phyloP scores from a whole-genome alignment of 1,139 yeast genomes.

The Fermentozyma sake region DNA sequence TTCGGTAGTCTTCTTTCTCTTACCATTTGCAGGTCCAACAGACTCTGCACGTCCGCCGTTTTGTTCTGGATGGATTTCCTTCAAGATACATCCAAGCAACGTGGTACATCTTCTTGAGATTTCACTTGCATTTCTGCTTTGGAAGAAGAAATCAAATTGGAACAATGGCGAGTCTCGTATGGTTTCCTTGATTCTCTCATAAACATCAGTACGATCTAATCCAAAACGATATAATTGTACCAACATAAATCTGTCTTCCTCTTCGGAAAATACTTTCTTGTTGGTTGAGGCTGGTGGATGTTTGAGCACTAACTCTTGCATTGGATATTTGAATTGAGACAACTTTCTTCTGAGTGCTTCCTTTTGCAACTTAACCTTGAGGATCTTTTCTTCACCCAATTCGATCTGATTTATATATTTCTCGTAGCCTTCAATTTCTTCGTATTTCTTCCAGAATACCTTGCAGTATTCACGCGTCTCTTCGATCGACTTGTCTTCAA shows the following conservation, averaged over 20 bases:
- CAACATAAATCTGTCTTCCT: slow-evolving; percentile 68
- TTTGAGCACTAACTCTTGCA: slow-evolving; percentile 58
- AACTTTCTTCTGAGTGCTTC: slow-evolving; percentile 65
- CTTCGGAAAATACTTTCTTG: slow-evolving; percentile 62
- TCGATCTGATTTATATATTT: slow-evolving; percentile 63
- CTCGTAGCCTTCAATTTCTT: slow-evolving; percentile 70
- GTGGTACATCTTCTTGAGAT: slow-evolving; percentile 66
- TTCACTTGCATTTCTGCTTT: slow-evolving; percentile 61
- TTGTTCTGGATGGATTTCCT: slow-evolving; percentile 42
- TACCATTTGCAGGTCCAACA: slow-evolving; percentile 9
- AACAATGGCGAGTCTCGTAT: slow-evolving; percentile 59
- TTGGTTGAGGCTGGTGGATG: slow-evolving; percentile 57
- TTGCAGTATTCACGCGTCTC: slow-evolving; percentile 64
- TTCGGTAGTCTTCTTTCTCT: slow-evolving; percentile 11
- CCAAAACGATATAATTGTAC: slow-evolving; percentile 66
- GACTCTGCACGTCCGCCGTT: slow-evolving; percentile 11
- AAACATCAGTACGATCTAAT: slow-evolving; percentile 58
- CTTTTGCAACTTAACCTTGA: slow-evolving; percentile 54
- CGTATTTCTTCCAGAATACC: slow-evolving; percentile 62
- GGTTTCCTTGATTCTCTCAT: slow-evolving; percentile 58
- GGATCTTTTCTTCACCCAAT: slow-evolving; percentile 68
- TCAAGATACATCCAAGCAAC: slow-evolving; percentile 57
- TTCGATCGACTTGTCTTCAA: slow-evolving; percentile 62
- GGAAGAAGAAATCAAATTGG: slow-evolving; percentile 69
- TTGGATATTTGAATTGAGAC: slow-evolving; percentile 56